Evolutionary conservation across 169 alveolate genomes (phyloP).

Genomic region (Blepharisma undulans): DNA sequence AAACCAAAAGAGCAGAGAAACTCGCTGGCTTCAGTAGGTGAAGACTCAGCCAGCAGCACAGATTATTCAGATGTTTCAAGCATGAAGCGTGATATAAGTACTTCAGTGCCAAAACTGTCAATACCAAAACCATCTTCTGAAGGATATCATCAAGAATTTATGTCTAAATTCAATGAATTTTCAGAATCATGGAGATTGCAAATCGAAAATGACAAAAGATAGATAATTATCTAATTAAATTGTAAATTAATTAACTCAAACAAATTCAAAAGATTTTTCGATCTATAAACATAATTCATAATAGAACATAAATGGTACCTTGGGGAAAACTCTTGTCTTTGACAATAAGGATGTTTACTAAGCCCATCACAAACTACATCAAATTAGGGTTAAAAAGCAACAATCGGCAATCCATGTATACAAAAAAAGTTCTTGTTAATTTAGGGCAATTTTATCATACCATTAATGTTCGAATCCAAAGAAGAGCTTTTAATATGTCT

Average conservation of each 20-base stretch:
- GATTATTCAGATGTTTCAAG: neutral
- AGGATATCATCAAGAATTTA: conserved; percentile 58
- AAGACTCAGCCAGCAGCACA: neutral
- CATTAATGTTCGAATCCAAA: neutral
- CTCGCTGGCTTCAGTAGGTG: neutral
- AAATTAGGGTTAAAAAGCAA: neutral
- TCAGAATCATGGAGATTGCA: conserved; percentile 57
- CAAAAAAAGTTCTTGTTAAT: neutral
- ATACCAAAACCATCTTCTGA: neutral
- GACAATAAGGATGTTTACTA: conserved; percentile 23
- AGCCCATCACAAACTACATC: neutral
- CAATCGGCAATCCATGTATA: neutral
- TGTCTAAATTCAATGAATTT: conserved; percentile 57
- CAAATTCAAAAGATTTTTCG: neutral
- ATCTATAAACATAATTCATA: neutral
- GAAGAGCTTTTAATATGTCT: neutral
- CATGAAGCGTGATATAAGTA: neutral
- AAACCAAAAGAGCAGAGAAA: neutral
- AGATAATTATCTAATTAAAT: neutral
- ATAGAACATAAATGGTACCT: neutral
- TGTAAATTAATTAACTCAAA: neutral
- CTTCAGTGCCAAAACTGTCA: neutral
- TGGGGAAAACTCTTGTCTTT: neutral
- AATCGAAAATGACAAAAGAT: neutral
- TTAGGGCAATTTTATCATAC: conserved; percentile 21